phyloP scores from a whole-genome alignment of 2,329 filamentous ascomycete genomes.

The Cryphonectria radicalis region DNA sequence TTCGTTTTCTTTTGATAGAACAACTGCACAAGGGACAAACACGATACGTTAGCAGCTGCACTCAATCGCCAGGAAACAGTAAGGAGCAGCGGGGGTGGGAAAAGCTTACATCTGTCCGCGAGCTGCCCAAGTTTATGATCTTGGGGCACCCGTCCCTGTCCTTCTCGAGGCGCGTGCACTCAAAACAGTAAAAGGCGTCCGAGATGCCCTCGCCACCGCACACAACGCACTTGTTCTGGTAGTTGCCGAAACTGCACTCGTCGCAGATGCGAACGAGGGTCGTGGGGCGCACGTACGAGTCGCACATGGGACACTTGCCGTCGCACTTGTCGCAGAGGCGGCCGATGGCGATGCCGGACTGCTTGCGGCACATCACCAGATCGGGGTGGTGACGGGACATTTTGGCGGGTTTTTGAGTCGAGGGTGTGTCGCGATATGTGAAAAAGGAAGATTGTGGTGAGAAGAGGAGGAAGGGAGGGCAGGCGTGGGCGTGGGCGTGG shows the following conservation, averaged over 20 bases:
- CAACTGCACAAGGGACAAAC: constrained; percentile 44
- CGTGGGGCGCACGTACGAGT: constrained; percentile 97
- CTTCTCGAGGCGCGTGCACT: constrained; percentile 95
- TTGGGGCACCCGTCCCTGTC: constrained; percentile 97
- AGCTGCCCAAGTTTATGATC: constrained; percentile 97
- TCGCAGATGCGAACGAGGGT: constrained; percentile 98
- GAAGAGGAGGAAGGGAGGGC: not conserved
- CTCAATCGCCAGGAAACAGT: not conserved
- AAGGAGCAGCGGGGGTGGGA: constrained; percentile 46
- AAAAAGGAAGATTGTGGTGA: not conserved
- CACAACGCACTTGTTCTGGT: constrained; percentile 99
- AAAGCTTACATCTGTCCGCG: constrained; percentile 80
- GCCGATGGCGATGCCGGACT: constrained; percentile 95
- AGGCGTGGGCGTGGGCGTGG: not conserved
- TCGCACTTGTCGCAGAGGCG: constrained; percentile 99
- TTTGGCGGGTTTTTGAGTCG: constrained; percentile 35
- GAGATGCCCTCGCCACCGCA: constrained; percentile 98
- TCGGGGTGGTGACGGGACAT: constrained; percentile 98
- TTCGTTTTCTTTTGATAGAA: constrained; percentile 72
- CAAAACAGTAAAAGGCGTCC: constrained; percentile 99
- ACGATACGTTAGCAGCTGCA: constrained; percentile 14
- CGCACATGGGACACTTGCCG: constrained; percentile 98
- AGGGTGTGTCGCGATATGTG: not conserved
- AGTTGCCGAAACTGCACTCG: constrained; percentile 99
- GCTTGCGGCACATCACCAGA: constrained; percentile 99